Percentiles rank a stretch among this genome's conserved stretches.
Conservation (phyloP, 208 protist species). For the Ichthyophonus hoferi region DNA sequence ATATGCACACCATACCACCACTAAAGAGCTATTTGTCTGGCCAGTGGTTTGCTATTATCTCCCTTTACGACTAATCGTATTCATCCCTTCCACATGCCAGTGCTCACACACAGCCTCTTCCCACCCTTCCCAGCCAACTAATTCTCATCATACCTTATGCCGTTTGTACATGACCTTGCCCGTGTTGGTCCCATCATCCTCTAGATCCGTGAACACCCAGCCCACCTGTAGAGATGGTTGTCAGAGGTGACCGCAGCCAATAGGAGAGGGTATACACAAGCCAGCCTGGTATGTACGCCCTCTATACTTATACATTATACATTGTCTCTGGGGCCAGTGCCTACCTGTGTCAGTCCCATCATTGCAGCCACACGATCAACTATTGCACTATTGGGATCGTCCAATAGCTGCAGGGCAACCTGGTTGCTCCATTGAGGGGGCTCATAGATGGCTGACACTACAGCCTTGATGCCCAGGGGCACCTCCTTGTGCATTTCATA, state of each 20-base stretch:
- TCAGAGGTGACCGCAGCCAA: too few relatives aligned
- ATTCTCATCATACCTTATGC: neutral
- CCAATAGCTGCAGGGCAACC: neutral
- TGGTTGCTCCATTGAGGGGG: slow-evolving; percentile 27
- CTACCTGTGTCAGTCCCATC: slow-evolving; percentile 17
- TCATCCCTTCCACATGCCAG: neutral
- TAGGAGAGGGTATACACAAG: too few relatives aligned
- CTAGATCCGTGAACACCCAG: slow-evolving; percentile 48
- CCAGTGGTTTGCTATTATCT: neutral
- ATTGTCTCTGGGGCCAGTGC: too few relatives aligned
- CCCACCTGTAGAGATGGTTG: too few relatives aligned
- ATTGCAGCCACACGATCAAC: slow-evolving; percentile 16
- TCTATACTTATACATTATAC: neutral
- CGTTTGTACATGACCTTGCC: slow-evolving; percentile 43
- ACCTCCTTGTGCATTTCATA: slow-evolving; percentile 30
- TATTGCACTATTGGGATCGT: neutral
- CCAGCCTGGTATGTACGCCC: neutral
- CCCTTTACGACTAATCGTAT: neutral
- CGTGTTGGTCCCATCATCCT: slow-evolving; percentile 26
- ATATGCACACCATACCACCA: too few relatives aligned
- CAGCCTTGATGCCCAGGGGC: slow-evolving; percentile 47
- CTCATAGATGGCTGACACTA: slow-evolving; percentile 47
- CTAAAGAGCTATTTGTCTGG: neutral
- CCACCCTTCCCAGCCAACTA: neutral
- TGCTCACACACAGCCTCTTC: neutral